These are phyloP conservation scores for Fusarium irregulare DNA, from an alignment of 2,329 filamentous ascomycete genomes.

Conservation along the genomic window DNA sequence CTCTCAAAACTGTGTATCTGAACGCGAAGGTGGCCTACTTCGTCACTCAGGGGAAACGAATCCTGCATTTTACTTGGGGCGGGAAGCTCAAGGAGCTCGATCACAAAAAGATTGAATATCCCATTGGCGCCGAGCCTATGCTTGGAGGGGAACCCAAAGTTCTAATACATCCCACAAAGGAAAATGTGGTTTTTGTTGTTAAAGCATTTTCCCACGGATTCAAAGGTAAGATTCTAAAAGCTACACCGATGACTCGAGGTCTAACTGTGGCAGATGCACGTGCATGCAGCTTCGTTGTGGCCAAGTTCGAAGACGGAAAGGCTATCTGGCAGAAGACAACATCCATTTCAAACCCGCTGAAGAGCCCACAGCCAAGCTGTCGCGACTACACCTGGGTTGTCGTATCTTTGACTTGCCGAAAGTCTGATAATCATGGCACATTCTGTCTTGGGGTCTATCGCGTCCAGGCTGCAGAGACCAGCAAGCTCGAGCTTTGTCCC, in stretches of 20 bases:
- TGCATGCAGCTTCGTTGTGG: constrained; percentile 15
- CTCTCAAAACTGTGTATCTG: constrained; percentile 26
- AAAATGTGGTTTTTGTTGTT: constrained; percentile 32
- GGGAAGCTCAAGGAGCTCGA: constrained; percentile 34
- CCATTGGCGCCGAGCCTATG: background rate
- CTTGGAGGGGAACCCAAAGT: constrained; percentile 34
- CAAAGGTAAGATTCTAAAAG: constrained; percentile 1
- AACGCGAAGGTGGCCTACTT: constrained; percentile 36
- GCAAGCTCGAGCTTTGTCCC: background rate
- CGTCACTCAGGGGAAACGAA: constrained; percentile 33
- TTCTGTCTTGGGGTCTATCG: constrained; percentile 32
- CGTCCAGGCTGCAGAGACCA: background rate
- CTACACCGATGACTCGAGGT: too few relatives aligned
- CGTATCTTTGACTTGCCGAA: constrained; percentile 11
- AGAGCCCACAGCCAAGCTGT: background rate
- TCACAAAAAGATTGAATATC: background rate
- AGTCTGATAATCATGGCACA: constrained; percentile 29
- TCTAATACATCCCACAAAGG: constrained; percentile 37
- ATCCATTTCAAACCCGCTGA: constrained; percentile 28
- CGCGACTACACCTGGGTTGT: background rate
- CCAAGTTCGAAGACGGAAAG: constrained; percentile 23
- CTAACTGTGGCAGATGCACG: constrained; percentile 9
- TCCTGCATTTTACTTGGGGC: constrained; percentile 42
- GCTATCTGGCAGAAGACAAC: constrained; percentile 6
- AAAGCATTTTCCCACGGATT: constrained; percentile 9